Conservation (phyloP, 495 filamentous ascomycete species). For the Cercophora samala region DNA sequence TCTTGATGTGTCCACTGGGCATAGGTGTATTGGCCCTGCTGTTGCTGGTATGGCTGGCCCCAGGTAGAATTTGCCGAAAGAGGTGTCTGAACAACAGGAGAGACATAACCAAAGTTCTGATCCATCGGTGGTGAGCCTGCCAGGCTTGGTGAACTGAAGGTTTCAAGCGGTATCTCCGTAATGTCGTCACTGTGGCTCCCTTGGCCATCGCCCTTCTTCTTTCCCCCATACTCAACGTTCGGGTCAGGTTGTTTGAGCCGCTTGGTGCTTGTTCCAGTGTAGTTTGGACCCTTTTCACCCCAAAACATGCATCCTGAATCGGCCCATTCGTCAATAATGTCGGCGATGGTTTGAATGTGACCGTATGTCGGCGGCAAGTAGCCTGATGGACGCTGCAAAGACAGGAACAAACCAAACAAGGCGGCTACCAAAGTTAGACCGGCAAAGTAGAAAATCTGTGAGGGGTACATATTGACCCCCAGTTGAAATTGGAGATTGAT, state of each 20-base stretch:
- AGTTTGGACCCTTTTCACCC: conserved; percentile 39
- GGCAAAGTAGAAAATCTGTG: conserved; percentile 38
- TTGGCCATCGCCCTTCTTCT: conserved; percentile 1
- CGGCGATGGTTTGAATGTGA: conserved; percentile 44
- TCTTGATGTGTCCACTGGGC: conserved; percentile 15
- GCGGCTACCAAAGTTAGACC: conserved; percentile 34
- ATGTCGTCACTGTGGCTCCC: background rate
- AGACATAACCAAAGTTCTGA: background rate
- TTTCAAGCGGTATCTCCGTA: conserved; percentile 10
- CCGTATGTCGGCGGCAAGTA: conserved; percentile 43
- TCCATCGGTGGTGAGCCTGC: background rate
- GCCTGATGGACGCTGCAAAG: conserved; percentile 35
- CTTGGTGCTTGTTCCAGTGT: conserved; percentile 25
- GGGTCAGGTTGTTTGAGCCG: conserved; percentile 21
- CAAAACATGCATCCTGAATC: conserved; percentile 40
- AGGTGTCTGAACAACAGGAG: background rate
- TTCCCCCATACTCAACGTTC: conserved; percentile 26
- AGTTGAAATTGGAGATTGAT: conserved; percentile 34
- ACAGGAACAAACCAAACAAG: conserved; percentile 39
- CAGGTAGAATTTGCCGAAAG: background rate
- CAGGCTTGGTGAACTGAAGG: background rate
- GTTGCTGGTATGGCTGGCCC: conserved; percentile 1
- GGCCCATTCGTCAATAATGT: conserved; percentile 47
- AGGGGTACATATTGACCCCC: conserved; percentile 38
- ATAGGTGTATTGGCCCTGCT: background rate